Conservation (phyloP, 1,284 basidiomycete species). For the Ceratobasidium sp. region DNA sequence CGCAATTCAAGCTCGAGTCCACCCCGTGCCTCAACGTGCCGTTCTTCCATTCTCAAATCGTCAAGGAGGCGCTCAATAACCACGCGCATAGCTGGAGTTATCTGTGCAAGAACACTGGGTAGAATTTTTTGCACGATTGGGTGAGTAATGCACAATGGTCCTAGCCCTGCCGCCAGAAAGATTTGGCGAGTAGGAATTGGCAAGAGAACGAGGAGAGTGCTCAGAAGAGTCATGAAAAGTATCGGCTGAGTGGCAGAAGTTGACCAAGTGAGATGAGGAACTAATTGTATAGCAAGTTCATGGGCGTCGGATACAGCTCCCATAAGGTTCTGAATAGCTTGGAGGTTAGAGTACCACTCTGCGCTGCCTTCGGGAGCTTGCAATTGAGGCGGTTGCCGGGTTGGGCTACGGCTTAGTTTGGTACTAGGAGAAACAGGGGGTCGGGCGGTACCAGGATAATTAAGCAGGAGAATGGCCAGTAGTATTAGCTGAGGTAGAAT, state of each 20-base stretch:
- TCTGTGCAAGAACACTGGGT: constrained; percentile 53
- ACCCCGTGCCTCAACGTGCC: constrained; percentile 68
- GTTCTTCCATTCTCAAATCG: constrained; percentile 74
- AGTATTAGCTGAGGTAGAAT: constrained; percentile 73
- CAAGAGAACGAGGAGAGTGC: constrained; percentile 61
- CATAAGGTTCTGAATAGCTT: constrained; percentile 86
- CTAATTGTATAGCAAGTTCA: constrained; percentile 58
- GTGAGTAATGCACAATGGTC: constrained; percentile 69
- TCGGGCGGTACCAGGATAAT: constrained; percentile 58
- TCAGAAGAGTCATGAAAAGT: constrained; percentile 60
- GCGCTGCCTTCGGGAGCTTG: constrained; percentile 68
- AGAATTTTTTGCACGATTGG: constrained; percentile 62
- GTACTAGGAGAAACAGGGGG: constrained; percentile 16
- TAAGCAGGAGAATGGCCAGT: constrained; percentile 70
- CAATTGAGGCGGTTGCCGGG: constrained; percentile 46
- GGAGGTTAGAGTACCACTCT: constrained; percentile 82
- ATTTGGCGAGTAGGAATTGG: constrained; percentile 72
- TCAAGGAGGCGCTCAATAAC: constrained; percentile 64
- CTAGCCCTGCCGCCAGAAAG: constrained; percentile 69
- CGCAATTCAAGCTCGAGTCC: constrained; percentile 21
- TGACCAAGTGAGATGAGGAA: constrained; percentile 65
- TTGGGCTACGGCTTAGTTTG: constrained; percentile 23
- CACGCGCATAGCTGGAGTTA: constrained; percentile 32
- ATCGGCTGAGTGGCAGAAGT: constrained; percentile 70
- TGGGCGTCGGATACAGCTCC: constrained; percentile 74